Evolutionary conservation across 2,329 filamentous ascomycete genomes (phyloP), one percentile per base, ranked within the genome.

Genomic region (Xylariaceae sp.): DNA sequence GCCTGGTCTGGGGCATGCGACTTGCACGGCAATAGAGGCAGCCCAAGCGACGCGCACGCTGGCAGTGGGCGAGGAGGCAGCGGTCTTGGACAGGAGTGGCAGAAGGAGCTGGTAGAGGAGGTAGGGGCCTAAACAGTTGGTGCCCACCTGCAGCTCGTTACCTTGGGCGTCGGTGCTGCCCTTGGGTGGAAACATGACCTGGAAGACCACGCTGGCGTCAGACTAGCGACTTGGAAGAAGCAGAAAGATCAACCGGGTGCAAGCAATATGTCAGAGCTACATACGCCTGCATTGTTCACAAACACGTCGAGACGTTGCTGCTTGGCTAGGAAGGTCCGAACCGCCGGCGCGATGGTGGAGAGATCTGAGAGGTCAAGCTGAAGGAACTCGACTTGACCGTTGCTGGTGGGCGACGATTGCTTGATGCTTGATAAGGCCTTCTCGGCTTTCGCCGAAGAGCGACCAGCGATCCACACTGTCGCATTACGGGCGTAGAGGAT

Each of bases 381-480:
- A 15, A 35, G 19, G 25, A 30, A 35, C 17, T 24, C 21, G 25
- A 19, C 4, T 14, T 22, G 29, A 21, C 29, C 29, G n/a, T n/a
- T n/a, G 29, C 29, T 34, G 32, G 27, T 23, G 10, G 16, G 14
- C 15, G 13, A 10, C 13, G 25, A 6, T 7, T 14, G 10, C 12
- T 35, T 45, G 24, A 60, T 58, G 2, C 46, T 36, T 17, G 49
- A 34, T n/a, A 65, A 65, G 8, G 56, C 56, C 12, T 40, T 44
- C 5, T 43, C 38, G n/a, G 52, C 52, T 31, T 52, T 56, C n/a
- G 49, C 51, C 42, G 49, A 43, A 2, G 50, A 57, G 29, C 71
- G 64, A 2, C 62, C 64, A 7, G 70, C 68, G 32, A 76, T 53
- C 47, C 76, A 77, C 6, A 76, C 60, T 1, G 61, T 75, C 14